phyloP scores from a whole-genome alignment of 805 yeast species.

The Schizosaccharomyces octosporus region DNA sequence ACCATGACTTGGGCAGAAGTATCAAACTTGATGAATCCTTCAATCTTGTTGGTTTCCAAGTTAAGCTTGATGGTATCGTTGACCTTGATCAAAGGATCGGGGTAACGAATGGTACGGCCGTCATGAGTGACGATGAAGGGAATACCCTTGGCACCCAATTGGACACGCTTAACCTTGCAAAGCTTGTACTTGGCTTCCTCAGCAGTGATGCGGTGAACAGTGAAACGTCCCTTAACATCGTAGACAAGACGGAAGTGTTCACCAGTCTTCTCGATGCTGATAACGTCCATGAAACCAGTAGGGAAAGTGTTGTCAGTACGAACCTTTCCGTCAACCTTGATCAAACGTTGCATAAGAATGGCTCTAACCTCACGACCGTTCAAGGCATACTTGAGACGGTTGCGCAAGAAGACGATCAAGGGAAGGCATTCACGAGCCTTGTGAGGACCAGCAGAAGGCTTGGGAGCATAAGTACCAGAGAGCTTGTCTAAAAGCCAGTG shows the following conservation, averaged over 20 bases:
- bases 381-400: slow-evolving; percentile 95
- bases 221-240: slow-evolving; percentile 97
- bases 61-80: slow-evolving; percentile 96
- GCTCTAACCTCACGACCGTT: slow-evolving; percentile 98
- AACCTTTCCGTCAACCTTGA: slow-evolving; percentile 95
- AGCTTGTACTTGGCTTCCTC: slow-evolving; percentile 97
- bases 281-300: slow-evolving; percentile 98
- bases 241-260: slow-evolving; percentile 97
- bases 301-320: slow-evolving; percentile 98
- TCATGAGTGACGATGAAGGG: slow-evolving; percentile 98
- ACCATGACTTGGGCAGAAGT: slow-evolving; percentile 79
- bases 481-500: slow-evolving; percentile 99
- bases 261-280: slow-evolving; percentile 89
- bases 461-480: slow-evolving; percentile 98
- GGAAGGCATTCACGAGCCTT: slow-evolving; percentile 96
- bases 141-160: slow-evolving; percentile 92
- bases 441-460: slow-evolving; percentile 99
- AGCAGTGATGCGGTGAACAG: slow-evolving; percentile 97
- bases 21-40: slow-evolving; percentile 73
- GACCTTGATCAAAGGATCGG: slow-evolving; percentile 89
- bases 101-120: slow-evolving; percentile 98
- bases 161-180: slow-evolving; percentile 94
- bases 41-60: slow-evolving; percentile 83
- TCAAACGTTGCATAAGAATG: slow-evolving; percentile 92
- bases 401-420: slow-evolving; percentile 85